phyloP scores from a whole-genome alignment of 2,329 filamentous ascomycete genomes.

The Cyphellophora attinorum region DNA sequence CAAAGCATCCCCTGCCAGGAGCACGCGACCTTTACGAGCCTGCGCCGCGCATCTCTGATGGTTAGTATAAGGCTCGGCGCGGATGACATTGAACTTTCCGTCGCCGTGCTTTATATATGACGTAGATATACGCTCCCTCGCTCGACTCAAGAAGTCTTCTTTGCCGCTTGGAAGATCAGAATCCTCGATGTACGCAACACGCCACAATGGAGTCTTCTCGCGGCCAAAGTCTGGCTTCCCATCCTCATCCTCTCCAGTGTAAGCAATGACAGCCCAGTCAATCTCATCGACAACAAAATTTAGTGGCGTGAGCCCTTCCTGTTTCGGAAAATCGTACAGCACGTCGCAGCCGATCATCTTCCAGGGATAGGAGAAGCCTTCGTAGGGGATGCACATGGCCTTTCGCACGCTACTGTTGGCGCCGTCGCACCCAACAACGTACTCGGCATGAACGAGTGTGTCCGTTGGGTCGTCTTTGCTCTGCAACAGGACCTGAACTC shows the following conservation, averaged over 20 bases:
- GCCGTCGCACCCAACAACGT: slow-evolving; percentile 9
- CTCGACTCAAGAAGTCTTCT: slow-evolving; percentile 4
- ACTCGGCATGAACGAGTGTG: slow-evolving; percentile 3
- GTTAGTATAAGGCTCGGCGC: slow-evolving; percentile 8
- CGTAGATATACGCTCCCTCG: slow-evolving; percentile 2
- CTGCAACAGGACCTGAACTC: slow-evolving; percentile 1
- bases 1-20: slow-evolving; percentile 15
- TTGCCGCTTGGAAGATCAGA: slow-evolving; percentile 1
- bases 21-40: slow-evolving; percentile 6
- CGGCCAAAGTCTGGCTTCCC: slow-evolving; percentile 1
- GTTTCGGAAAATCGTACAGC: slow-evolving; percentile 11
- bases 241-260: slow-evolving; percentile 6
- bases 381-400: slow-evolving; percentile 10
- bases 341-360: slow-evolving; percentile 12
- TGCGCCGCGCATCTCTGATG: slow-evolving; percentile 8
- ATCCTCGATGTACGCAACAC: slow-evolving; percentile 7
- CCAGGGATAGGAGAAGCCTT: slow-evolving; percentile 15
- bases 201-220: slow-evolving; percentile 4
- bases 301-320: slow-evolving; percentile 7
- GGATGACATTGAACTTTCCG: slow-evolving; percentile 5
- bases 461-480: slow-evolving; percentile 4
- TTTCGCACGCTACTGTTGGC: slow-evolving; percentile 7
- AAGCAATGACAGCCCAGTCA: slow-evolving; percentile 15
- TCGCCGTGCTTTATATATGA: slow-evolving; percentile 3
- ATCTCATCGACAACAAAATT: slow-evolving; percentile 13